Evolutionary conservation across 352 stramenopile genomes (phyloP).

Genomic region (Plasmopara halstedii): DNA sequence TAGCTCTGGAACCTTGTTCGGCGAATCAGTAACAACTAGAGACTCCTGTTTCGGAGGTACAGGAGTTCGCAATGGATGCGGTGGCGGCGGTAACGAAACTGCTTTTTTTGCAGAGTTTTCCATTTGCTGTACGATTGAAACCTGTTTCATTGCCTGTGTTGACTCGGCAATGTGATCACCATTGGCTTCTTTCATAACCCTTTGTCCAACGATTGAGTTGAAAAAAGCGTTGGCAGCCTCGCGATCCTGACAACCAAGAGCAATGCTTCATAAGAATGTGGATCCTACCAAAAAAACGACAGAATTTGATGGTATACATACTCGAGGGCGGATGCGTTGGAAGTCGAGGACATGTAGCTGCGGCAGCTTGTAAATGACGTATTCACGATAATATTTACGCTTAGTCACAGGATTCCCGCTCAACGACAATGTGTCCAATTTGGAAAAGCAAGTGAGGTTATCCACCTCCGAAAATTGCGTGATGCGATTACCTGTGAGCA

Average conservation of each 20-base stretch:
- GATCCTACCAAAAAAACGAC: no score
- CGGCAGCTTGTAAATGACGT: conserved; percentile 88
- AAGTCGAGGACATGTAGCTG: conserved; percentile 84
- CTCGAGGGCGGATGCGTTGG: conserved; percentile 68
- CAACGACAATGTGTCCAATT: conserved; percentile 82
- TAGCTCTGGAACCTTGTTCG: conserved; percentile 13
- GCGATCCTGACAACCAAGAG: no score
- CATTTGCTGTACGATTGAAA: conserved; percentile 25
- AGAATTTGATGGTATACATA: no score
- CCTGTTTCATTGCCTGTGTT: conserved; percentile 39
- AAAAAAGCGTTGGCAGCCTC: conserved; percentile 68
- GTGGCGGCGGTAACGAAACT: conserved; percentile 23
- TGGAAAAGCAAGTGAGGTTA: conserved; percentile 58
- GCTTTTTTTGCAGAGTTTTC: conserved; percentile 10
- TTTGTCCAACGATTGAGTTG: conserved; percentile 63
- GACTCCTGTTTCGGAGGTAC: conserved; percentile 6
- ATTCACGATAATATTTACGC: conserved; percentile 88
- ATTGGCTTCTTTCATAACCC: conserved; percentile 48
- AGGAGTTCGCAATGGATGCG: conserved; percentile 15
- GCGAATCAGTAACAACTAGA: conserved; percentile 14
- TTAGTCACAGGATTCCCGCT: conserved; percentile 87
- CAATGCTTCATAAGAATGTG: no score
- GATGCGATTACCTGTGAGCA: conserved; percentile 89
- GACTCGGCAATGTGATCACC: conserved; percentile 28
- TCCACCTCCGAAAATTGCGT: conserved; percentile 79